Conservation (phyloP, 208 protist genomes). For the Naegleria fowleri region DNA sequence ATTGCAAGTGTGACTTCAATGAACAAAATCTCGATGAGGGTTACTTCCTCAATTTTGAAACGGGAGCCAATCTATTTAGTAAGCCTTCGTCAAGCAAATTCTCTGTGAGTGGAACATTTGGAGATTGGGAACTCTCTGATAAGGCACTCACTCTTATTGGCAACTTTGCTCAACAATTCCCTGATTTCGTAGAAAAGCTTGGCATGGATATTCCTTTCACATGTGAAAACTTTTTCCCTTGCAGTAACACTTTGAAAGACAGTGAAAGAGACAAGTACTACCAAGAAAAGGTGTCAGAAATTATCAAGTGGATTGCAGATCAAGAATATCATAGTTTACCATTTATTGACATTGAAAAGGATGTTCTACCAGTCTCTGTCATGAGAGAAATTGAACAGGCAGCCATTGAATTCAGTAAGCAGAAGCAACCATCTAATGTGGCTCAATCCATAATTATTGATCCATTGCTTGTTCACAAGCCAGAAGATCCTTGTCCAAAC, state of each 20-base stretch:
- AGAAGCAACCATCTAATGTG: background rate
- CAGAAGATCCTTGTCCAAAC: conserved; percentile 10
- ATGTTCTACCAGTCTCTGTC: background rate
- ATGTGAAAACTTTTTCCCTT: background rate
- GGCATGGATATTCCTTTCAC: background rate
- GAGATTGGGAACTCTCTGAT: conserved; percentile 14
- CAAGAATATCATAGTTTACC: background rate
- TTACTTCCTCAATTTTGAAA: background rate
- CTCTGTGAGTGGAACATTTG: background rate
- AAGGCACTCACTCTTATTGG: background rate
- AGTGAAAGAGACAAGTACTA: background rate
- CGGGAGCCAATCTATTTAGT: background rate
- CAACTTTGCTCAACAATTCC: background rate
- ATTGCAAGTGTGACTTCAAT: background rate
- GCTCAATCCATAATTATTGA: background rate
- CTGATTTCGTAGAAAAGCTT: background rate
- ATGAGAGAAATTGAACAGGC: background rate
- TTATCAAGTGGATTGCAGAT: background rate
- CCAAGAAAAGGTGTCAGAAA: background rate
- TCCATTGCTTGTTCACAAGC: background rate
- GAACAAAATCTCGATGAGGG: background rate
- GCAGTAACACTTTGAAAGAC: background rate
- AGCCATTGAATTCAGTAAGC: background rate
- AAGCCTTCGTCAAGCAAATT: background rate
- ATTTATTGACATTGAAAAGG: background rate